phyloP scores from a whole-genome alignment of 2,329 filamentous ascomycete genomes.

The Apiospora hydei region DNA sequence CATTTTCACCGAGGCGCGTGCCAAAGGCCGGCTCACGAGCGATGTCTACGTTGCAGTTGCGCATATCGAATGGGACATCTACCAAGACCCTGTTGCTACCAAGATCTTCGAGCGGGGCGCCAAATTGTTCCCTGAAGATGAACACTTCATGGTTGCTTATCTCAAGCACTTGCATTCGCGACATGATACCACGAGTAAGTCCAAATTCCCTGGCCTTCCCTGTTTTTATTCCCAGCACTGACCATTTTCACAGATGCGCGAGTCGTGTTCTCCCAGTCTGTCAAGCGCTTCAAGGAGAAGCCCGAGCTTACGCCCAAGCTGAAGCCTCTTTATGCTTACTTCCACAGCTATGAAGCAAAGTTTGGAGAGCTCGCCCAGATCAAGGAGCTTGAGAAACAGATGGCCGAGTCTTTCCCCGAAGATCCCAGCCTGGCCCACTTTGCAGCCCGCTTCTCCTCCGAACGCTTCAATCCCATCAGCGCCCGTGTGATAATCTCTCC shows the following conservation, averaged over 20 bases:
- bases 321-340: conserved; percentile 86
- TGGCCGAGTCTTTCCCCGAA: conserved; percentile 91
- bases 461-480: conserved; percentile 81
- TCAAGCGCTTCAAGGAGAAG: conserved; percentile 81
- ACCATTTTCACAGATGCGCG: conserved; percentile 73
- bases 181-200: conserved; percentile 91
- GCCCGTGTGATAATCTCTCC: conserved; percentile 87
- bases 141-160: conserved; percentile 93
- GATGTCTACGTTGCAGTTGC: conserved; percentile 96
- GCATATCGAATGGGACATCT: conserved; percentile 92
- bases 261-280: conserved; percentile 94
- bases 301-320: conserved; percentile 77
- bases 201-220: conserved; percentile 23
- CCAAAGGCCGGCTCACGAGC: conserved; percentile 85
- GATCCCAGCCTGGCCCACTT: conserved; percentile 82
- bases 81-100: conserved; percentile 89
- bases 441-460: conserved; percentile 74
- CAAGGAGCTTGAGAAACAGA: conserved; percentile 87
- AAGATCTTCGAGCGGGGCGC: conserved; percentile 97
- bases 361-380: conserved; percentile 94
- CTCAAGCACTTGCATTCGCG: conserved; percentile 92
- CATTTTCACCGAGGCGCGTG: conserved; percentile 88
- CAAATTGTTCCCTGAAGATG: conserved; percentile 92
- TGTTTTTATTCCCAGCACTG: conserved; percentile 32
- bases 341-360: conserved; percentile 93